These are phyloP conservation scores for Penicillium lagena DNA, from an alignment of 495 filamentous ascomycete species.

Conservation along the genomic window DNA sequence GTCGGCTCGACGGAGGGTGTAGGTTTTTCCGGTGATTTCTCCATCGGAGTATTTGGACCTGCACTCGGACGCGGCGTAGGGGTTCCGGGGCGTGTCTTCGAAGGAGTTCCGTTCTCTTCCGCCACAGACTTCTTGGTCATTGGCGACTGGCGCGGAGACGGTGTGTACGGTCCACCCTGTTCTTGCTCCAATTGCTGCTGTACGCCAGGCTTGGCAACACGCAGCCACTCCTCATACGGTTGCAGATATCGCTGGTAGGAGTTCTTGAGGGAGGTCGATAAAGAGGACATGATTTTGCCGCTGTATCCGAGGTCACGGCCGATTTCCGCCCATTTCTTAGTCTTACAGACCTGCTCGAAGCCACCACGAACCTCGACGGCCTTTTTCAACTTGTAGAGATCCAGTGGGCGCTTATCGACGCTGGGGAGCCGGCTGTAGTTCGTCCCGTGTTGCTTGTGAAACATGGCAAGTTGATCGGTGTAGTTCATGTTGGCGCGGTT, in stretches of 20 bases:
- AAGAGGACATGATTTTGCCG: conserved; percentile 99
- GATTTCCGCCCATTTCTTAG: conserved; percentile 99
- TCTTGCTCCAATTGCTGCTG: conserved; percentile 91
- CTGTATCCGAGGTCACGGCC: conserved; percentile 96
- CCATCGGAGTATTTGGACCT: conserved; percentile 59
- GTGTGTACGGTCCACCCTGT: conserved; percentile 88
- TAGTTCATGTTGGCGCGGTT: conserved; percentile 95
- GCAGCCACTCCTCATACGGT: conserved; percentile 94
- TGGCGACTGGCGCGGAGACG: conserved; percentile 82
- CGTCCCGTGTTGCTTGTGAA: conserved; percentile 93
- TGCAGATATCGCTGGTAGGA: conserved; percentile 95
- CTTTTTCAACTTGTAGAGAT: conserved; percentile 94
- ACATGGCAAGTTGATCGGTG: conserved; percentile 89
- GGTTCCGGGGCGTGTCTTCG: conserved; percentile 57
- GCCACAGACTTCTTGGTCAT: conserved; percentile 59
- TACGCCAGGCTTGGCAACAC: conserved; percentile 89
- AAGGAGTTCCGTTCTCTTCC: conserved; percentile 57
- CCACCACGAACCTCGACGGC: conserved; percentile 90
- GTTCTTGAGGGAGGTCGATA: conserved; percentile 97
- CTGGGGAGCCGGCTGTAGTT: conserved; percentile 91
- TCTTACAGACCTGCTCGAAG: conserved; percentile 92
- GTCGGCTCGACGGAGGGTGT: conserved; percentile 45
- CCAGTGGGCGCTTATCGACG: conserved; percentile 95
- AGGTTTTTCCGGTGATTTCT: conserved; percentile 34
- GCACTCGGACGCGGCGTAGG: conserved; percentile 65